These are phyloP conservation scores for Fusarium sp. DNA, from an alignment of 2,329 filamentous ascomycete genomes.

Conservation along the genomic window DNA sequence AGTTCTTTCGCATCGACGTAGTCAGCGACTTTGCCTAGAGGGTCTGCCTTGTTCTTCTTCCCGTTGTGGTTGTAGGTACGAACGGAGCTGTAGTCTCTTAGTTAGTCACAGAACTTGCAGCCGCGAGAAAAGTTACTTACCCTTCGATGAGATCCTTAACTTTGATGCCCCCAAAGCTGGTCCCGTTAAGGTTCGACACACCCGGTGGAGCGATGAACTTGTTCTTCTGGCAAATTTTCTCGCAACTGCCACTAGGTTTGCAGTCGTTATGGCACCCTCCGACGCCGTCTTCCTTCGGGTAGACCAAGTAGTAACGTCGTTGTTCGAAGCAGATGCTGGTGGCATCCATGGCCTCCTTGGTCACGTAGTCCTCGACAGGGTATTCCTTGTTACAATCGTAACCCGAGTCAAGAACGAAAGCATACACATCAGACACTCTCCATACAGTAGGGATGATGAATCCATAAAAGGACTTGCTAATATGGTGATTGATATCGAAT, in stretches of 20 bases:
- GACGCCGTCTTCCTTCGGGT: background rate
- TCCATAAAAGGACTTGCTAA: background rate
- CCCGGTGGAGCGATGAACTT: background rate
- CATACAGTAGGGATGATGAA: background rate
- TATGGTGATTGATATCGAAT: no score
- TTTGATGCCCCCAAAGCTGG: background rate
- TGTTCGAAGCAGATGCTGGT: background rate
- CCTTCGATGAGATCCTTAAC: background rate
- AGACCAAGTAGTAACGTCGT: background rate
- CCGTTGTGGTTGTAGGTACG: background rate
- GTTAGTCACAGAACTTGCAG: no score
- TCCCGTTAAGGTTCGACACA: background rate
- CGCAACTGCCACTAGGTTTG: fast-evolving
- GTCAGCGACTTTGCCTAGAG: no score
- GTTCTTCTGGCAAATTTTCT: background rate
- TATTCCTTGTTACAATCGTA: background rate
- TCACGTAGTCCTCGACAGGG: background rate
- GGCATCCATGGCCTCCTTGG: background rate
- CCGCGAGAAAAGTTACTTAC: background rate
- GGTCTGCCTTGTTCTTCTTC: background rate
- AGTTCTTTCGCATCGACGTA: background rate
- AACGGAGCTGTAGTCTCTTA: background rate
- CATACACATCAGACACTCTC: background rate
- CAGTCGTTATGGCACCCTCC: no score
- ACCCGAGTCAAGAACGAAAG: background rate